phyloP scores from a whole-genome alignment of 1,284 basidiomycete genomes.

The Neotropicomus parvogracilis region DNA sequence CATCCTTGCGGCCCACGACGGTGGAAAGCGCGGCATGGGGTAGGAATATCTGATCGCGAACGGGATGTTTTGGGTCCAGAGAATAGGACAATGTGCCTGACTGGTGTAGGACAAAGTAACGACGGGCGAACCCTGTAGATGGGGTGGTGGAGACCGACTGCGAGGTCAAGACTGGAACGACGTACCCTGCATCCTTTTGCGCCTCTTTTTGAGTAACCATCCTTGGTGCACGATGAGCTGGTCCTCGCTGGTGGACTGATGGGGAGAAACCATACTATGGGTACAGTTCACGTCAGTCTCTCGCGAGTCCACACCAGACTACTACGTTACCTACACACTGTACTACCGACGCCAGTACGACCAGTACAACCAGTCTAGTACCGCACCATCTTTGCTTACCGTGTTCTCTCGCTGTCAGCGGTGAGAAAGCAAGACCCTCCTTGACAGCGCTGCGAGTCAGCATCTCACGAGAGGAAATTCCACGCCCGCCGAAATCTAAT shows the following conservation, averaged over 20 bases:
- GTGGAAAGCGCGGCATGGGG: conserved; percentile 73
- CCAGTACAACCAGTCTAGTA: too few species aligned
- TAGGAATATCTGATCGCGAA: conserved; percentile 67
- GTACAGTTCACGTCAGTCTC: not conserved
- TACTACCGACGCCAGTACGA: too few species aligned
- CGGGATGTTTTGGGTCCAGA: conserved; percentile 64
- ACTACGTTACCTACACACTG: too few species aligned
- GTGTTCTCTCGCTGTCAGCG: conserved; percentile 12
- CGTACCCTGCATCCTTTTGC: conserved; percentile 81
- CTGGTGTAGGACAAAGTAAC: conserved; percentile 67
- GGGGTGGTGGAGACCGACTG: conserved; percentile 4
- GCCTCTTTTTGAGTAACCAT: conserved; percentile 78
- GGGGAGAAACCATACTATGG: conserved; percentile 9
- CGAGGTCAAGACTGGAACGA: not conserved
- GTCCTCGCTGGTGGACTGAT: conserved; percentile 10
- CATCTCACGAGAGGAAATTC: not conserved
- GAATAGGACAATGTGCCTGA: conserved; percentile 74
- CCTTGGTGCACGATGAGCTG: conserved; percentile 53
- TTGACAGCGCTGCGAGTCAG: too few species aligned
- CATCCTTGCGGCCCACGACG: conserved; percentile 62
- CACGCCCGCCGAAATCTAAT: conserved; percentile 23
- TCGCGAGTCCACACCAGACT: too few species aligned
- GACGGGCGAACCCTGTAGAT: conserved; percentile 71
- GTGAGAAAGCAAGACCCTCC: conserved; percentile 8
- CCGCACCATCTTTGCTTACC: too few species aligned